Conservation (phyloP, 805 yeast species). For the Saccharomycopsis schoenii region DNA sequence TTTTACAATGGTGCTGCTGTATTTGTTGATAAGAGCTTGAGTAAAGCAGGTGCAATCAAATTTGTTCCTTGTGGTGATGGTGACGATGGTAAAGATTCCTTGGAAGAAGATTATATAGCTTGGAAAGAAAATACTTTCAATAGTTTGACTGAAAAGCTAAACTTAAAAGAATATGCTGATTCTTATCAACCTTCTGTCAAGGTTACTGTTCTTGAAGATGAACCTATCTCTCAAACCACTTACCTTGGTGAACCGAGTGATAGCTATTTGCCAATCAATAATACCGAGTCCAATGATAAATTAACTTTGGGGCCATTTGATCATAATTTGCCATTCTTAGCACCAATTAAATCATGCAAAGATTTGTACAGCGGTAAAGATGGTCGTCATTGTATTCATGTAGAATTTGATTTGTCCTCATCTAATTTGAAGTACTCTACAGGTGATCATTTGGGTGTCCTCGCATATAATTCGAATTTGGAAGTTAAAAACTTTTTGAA, state of each 20-base stretch:
- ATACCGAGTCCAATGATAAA: conserved; percentile 24
- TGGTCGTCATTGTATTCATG: conserved; percentile 77
- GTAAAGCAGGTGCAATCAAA: conserved; percentile 58
- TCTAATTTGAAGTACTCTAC: conserved; percentile 78
- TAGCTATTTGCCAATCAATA: conserved; percentile 33
- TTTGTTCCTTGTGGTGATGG: conserved; percentile 82
- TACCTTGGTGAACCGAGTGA: conserved; percentile 77
- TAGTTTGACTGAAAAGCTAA: conserved; percentile 49
- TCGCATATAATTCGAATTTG: conserved; percentile 85
- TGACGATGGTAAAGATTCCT: conserved; percentile 89
- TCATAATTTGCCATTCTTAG: conserved; percentile 72
- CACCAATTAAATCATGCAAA: conserved; percentile 47
- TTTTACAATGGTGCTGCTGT: conserved; percentile 78
- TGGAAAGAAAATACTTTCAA: conserved; percentile 84
- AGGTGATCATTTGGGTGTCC: conserved; percentile 91
- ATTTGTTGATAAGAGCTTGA: conserved; percentile 38
- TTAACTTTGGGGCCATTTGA: conserved; percentile 61
- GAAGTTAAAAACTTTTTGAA: conserved; percentile 56
- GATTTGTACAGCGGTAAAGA: conserved; percentile 56
- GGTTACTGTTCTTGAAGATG: conserved; percentile 31
- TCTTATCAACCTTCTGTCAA: conserved; percentile 60
- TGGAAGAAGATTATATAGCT: conserved; percentile 88
- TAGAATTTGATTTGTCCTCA: conserved; percentile 73
- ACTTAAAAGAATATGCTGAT: conserved; percentile 72
- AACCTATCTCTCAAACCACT: conserved; percentile 34